A percentile compares a stretch with the other conserved stretches of the same genome.
Conservation (phyloP, 768 basidiomycete species). For the Pleurotus eryngii region DNA sequence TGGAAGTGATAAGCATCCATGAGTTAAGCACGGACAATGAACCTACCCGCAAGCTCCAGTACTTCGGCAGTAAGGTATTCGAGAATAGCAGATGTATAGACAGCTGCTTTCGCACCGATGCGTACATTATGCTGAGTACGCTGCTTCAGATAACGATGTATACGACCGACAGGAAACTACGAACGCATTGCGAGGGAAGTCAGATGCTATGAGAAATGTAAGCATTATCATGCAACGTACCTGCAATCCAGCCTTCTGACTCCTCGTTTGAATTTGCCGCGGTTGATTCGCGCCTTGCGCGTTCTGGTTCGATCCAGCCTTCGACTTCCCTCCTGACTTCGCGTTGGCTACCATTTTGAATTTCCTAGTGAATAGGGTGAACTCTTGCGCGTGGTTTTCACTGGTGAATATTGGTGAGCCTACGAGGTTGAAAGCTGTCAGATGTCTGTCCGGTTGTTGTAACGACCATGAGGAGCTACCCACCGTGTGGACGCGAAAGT, state of each 20-base stretch:
- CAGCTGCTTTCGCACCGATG: constrained; percentile 96
- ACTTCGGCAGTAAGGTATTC: constrained; percentile 98
- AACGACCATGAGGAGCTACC: background rate
- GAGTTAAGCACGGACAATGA: constrained; percentile 21
- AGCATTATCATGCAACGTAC: constrained; percentile 33
- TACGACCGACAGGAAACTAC: constrained; percentile 96
- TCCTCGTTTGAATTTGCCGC: constrained; percentile 44
- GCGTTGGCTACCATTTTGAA: constrained; percentile 42
- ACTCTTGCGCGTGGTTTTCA: background rate
- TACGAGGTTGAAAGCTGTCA: too few species aligned
- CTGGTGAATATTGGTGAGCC: background rate
- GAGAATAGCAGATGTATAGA: constrained; percentile 93
- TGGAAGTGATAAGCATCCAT: background rate
- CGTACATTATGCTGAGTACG: constrained; percentile 92
- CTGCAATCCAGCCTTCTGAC: constrained; percentile 86
- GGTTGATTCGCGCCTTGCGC: constrained; percentile 32
- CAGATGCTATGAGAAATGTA: background rate
- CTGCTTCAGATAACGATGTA: constrained; percentile 92
- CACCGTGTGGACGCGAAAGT: constrained; percentile 11
- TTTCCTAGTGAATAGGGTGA: background rate
- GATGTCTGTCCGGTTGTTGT: too few species aligned
- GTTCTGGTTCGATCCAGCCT: constrained; percentile 42
- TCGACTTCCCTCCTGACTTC: constrained; percentile 63
- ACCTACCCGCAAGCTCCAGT: constrained; percentile 83
- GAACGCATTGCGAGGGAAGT: background rate